Conservation (phyloP, 176 grass and related monocot species). For the Eremochloa ophiuroides region DNA sequence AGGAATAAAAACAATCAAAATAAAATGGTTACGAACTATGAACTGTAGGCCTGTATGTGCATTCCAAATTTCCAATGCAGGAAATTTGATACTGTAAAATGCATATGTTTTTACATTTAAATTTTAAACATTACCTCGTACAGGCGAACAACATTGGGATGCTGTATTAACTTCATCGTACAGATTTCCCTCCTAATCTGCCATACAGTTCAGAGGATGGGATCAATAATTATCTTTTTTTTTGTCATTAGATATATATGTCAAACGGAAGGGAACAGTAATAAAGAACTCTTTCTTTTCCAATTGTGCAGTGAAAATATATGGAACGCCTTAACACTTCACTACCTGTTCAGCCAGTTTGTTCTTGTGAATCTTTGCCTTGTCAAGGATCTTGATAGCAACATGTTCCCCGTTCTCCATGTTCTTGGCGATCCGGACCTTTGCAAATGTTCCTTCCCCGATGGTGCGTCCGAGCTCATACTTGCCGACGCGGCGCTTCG, state of each 20-base stretch:
- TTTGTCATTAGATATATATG: background rate
- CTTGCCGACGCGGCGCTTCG: conserved; percentile 67
- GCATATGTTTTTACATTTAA: background rate
- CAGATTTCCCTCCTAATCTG: conserved; percentile 91
- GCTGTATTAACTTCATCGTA: conserved; percentile 85
- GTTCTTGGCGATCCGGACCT: conserved; percentile 78
- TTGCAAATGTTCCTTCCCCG: conserved; percentile 83
- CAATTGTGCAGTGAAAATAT: background rate
- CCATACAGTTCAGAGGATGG: background rate
- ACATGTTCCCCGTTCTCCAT: conserved; percentile 55
- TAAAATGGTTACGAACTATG: background rate
- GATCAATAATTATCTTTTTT: background rate
- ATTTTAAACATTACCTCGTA: conserved; percentile 53
- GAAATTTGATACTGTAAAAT: background rate
- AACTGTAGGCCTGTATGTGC: background rate
- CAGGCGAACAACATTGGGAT: conserved; percentile 86
- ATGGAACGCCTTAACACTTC: background rate
- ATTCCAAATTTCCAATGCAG: background rate
- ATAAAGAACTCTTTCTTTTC: background rate
- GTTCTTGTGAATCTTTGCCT: conserved; percentile 80
- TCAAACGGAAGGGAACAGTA: background rate
- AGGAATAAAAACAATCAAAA: background rate
- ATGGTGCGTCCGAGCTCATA: conserved; percentile 80
- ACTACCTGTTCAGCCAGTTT: conserved; percentile 75
- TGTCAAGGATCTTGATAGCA: conserved; percentile 89